Evolutionary conservation across 2,329 filamentous ascomycete genomes (phyloP).

Genomic region (Penicillium frequentans): DNA sequence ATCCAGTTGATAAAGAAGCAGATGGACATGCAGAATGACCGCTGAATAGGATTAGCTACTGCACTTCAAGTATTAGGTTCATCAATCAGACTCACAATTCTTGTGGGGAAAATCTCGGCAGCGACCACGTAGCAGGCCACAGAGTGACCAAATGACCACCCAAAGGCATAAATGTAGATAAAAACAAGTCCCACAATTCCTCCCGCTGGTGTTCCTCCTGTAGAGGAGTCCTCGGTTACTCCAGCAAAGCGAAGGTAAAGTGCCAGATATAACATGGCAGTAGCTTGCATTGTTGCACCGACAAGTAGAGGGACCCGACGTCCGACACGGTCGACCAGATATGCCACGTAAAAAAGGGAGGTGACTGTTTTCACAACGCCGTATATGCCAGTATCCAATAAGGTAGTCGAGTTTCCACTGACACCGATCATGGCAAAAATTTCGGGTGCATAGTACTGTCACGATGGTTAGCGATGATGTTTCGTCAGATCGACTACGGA

Average conservation of each 20-base stretch:
- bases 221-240: slow-evolving; percentile 23
- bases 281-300: slow-evolving; percentile 31
- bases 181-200: slow-evolving; percentile 44
- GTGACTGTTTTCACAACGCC: slow-evolving; percentile 36
- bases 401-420: slow-evolving; percentile 24
- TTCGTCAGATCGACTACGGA: background rate
- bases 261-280: slow-evolving; percentile 34
- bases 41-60: slow-evolving; percentile 2
- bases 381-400: slow-evolving; percentile 42
- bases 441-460: slow-evolving; percentile 40
- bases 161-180: slow-evolving; percentile 34
- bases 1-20: slow-evolving; percentile 34
- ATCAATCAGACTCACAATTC: slow-evolving; percentile 20
- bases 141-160: slow-evolving; percentile 31
- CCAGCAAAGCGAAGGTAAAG: slow-evolving; percentile 37
- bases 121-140: slow-evolving; percentile 31
- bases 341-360: slow-evolving; percentile 33
- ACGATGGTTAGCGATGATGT: background rate
- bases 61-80: background rate
- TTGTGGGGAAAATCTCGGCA: slow-evolving; percentile 30
- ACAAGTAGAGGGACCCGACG: slow-evolving; percentile 32
- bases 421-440: slow-evolving; percentile 45
- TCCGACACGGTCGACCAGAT: slow-evolving; percentile 35
- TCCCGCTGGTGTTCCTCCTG: slow-evolving; percentile 37
- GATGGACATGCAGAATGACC: slow-evolving; percentile 30